Percentiles rank a stretch among this genome's conserved stretches.
phyloP scores from a whole-genome alignment of 331 rosid species.

The Rosa hybrid region DNA sequence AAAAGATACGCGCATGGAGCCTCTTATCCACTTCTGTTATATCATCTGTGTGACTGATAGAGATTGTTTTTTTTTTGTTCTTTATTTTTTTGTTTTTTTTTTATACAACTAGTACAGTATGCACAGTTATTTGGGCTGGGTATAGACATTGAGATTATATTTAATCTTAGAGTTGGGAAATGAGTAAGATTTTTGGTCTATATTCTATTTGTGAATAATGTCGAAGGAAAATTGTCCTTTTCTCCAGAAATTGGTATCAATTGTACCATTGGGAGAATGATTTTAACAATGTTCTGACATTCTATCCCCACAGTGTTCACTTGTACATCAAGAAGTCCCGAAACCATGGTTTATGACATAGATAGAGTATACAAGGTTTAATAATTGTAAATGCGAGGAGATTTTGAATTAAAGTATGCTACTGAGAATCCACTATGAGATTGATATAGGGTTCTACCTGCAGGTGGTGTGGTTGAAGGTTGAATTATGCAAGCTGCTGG shows the following conservation, averaged over 20 bases:
- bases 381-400: not conserved
- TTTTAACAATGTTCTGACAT: no score
- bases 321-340: no score
- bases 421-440: constrained; percentile 10
- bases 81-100: not conserved
- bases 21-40: not conserved
- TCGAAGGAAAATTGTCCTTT: no score
- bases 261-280: no score
- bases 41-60: not conserved
- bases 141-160: not conserved
- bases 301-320: no score
- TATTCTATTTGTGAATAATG: no score
- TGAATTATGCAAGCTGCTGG: constrained; percentile 83
- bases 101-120: not conserved
- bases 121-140: not conserved
- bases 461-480: constrained; percentile 92
- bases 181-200: no score
- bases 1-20: not conserved
- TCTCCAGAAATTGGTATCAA: no score
- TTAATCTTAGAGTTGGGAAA: no score
- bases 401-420: not conserved
- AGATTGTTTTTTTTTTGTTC: no score
- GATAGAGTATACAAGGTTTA: not conserved
- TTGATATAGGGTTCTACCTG: constrained; percentile 32
- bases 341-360: not conserved